These are phyloP conservation scores for Allium sativum DNA, from an alignment of 106 monocot genomes.

Conservation along the genomic window DNA sequence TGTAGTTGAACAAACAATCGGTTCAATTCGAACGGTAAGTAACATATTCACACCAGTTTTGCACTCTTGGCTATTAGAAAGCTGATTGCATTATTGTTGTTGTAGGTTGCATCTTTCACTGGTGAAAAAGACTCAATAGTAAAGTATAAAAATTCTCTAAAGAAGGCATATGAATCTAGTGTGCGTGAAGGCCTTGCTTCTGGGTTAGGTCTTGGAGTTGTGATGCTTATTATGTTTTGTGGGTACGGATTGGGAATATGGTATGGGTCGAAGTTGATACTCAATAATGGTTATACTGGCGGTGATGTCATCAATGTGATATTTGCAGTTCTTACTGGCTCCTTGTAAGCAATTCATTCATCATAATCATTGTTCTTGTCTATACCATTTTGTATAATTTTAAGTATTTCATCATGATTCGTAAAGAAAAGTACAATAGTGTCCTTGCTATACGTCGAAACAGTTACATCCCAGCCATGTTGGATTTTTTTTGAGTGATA, in stretches of 20 bases:
- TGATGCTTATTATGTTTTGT: conserved; percentile 34
- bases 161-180: conserved; percentile 33
- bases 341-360: conserved; percentile 44
- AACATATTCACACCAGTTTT: background rate
- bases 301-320: conserved; percentile 52
- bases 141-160: conserved; percentile 32
- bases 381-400: background rate
- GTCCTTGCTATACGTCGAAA: no score
- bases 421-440: no score
- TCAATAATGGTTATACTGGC: conserved; percentile 58
- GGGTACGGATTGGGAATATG: conserved; percentile 52
- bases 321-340: conserved; percentile 47
- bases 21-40: conserved; percentile 70
- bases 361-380: background rate
- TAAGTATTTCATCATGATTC: no score
- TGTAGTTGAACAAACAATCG: conserved; percentile 62
- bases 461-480: no score
- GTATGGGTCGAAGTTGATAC: conserved; percentile 58
- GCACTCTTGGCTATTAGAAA: background rate
- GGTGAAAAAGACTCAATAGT: conserved; percentile 42
- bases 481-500: no score
- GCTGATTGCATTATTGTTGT: background rate
- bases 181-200: conserved; percentile 41
- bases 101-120: conserved; percentile 66
- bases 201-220: conserved; percentile 49